Evolutionary conservation across 129 eudicot species (phyloP), one percentile per base, ranked within the genome.

Genomic region (Helianthus tuberosus): DNA sequence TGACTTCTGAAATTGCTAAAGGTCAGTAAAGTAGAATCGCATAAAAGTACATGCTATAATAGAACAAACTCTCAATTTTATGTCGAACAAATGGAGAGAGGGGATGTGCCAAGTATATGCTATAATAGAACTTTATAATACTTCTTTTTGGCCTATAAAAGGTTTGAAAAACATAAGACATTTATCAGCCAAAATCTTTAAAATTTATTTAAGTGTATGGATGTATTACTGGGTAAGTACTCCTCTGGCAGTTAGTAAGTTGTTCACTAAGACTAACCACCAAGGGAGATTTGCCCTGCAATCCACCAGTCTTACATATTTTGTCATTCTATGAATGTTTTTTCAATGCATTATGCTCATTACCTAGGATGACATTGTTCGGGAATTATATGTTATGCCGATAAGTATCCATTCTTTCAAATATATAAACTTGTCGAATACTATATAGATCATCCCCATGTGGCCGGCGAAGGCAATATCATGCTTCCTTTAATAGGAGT

Each of bases 221-320:
- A 43, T 16, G 70, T 6, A 64, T 64, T 43, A 10, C 70, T 16
- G 53, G 70, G 52, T 20, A 20, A 65, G 16, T 65, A 15, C 52
- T 65, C 35, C 36, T 43, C 43, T 43, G 70, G 52, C 70, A 16
- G 69, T 65, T 65, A 32, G 5, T 6, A 35, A 55, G 16, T 35
- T n/a, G n/a, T 11, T 39, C 1, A 27, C 1, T 10, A 39, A 17
- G 9, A 32, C 36, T 3, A 69, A 51, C 74, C 7, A 49, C 49
- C 59, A 35, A 69, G 44, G 59, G 74, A 69, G 74, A 69, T 14
- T 51, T 69, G 62, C 48, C 74, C 62, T 4, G 15, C 10, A 38
- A 64, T 39, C 8, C 68, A 64, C 38, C 6, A 6, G 3, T 15
- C 25, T 12, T 57, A 3, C 62, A 57, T 20, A 55, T 55, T 55